These are phyloP conservation scores for Nymphaea colorata DNA, from an alignment of 164 flowering plant species.

Conservation along the genomic window DNA sequence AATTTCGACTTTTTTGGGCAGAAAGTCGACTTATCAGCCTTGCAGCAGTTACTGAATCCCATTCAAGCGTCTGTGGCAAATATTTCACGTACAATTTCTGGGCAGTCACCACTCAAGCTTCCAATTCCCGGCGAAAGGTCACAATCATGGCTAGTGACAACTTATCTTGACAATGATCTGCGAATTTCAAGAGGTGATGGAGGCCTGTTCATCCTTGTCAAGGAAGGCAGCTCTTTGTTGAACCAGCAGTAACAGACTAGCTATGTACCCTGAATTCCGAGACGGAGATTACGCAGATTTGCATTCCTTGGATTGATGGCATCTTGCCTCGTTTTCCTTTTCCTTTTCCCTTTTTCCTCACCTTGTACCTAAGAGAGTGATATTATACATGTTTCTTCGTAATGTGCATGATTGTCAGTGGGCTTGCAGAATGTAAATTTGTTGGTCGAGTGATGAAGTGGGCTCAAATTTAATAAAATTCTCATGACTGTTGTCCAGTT, in stretches of 20 bases:
- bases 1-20: conserved; percentile 72
- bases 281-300: no score
- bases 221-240: conserved; percentile 76
- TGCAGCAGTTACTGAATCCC: conserved; percentile 54
- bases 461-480: no score
- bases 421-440: no score
- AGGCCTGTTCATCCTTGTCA: conserved; percentile 85
- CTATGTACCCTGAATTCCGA: neutral
- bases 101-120: conserved; percentile 69
- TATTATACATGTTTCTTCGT: no score
- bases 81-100: conserved; percentile 55
- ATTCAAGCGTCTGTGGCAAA: conserved; percentile 48
- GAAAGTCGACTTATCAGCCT: conserved; percentile 40
- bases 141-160: conserved; percentile 68
- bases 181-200: conserved; percentile 95
- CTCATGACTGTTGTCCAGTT: no score
- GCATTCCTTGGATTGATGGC: no score
- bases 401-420: no score
- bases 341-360: no score
- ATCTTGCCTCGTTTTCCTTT: no score
- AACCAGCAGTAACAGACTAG: conserved; percentile 13
- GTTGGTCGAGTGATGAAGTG: no score
- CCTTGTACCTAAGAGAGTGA: no score
- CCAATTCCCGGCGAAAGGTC: conserved; percentile 74
- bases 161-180: conserved; percentile 77